Conservation (phyloP, 176 grass and related monocot genomes). For the Thalia dealbata region DNA sequence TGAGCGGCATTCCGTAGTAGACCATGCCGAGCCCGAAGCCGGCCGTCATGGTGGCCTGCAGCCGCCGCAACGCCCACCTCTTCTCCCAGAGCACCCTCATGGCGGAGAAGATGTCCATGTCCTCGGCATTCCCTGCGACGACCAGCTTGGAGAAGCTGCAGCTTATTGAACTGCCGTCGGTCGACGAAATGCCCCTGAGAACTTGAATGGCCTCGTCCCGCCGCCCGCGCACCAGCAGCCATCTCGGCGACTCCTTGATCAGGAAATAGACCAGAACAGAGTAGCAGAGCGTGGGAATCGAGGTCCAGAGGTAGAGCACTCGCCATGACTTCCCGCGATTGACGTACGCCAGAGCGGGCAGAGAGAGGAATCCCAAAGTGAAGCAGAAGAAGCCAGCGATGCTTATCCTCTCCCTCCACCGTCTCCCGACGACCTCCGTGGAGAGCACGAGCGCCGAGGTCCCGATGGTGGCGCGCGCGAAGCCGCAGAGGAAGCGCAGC, state of each 20-base stretch:
- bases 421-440: conserved; percentile 65
- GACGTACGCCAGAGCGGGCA: conserved; percentile 60
- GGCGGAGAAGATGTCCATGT: conserved; percentile 33
- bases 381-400: conserved; percentile 58
- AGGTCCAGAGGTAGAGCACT: conserved; percentile 61
- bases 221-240: conserved; percentile 74
- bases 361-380: conserved; percentile 72
- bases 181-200: conserved; percentile 39
- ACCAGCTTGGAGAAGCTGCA: conserved; percentile 73
- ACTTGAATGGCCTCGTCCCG: conserved; percentile 62
- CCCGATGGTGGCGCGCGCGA: conserved; percentile 51
- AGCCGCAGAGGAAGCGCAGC: conserved; percentile 56
- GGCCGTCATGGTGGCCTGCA: conserved; percentile 46
- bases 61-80: conserved; percentile 55
- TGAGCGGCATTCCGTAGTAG: conserved; percentile 91
- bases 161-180: conserved; percentile 35
- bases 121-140: conserved; percentile 13
- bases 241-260: conserved; percentile 75
- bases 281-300: conserved; percentile 52
- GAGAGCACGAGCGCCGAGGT: conserved; percentile 64
- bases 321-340: conserved; percentile 52
- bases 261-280: conserved; percentile 35
- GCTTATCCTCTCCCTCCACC: conserved; percentile 66
- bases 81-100: conserved; percentile 38
- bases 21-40: conserved; percentile 65